Base-by-base conservation (phyloP, 1,284 basidiomycete genomes). In the Melampsora larici-populina region DNA sequence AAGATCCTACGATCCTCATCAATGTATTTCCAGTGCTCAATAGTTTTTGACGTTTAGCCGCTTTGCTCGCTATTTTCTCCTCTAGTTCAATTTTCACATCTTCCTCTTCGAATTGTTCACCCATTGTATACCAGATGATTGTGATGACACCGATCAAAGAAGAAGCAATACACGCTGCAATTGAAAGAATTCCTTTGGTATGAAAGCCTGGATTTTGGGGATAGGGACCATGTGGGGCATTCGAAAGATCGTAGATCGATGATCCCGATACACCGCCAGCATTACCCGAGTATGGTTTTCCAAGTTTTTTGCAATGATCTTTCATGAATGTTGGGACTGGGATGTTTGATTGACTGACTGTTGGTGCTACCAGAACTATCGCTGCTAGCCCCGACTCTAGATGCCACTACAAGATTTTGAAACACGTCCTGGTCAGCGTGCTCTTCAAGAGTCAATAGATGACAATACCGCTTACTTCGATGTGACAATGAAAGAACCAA, bases 91-190 rank as follows among this genome's bases (percentile, higher is more conserved):
- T 76, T 62, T 82, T 79, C 26, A 83, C 60, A 65, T 83, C 82
- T 8, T 81, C 82, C 21, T 79, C 80, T 46, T 83, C 81, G 64
- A 83, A 80, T 73, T 81, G 81, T 9, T 82, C 81, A 9, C 82
- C 82, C n/a, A 81, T 63, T 6, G 74, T 46, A 9, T 96, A 97
- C 92, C 93, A 94, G 62, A 89, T 85, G 26, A 97, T 91, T 0
- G 89, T 88, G 2, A 86, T 82, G 88, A 95, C 90, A 0, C 95
- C 94, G 67, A 95, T 81, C 33, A 92, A 85, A 0, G 92, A 93
- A 0, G 91, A 89, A 78, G 96, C 84, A 73, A 94, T 89, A 82
- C 92, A 94, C 0, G 91, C 94, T 0, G 89, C 87, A 87, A 98
- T 89, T 29, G 94, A 94, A 40, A 89, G 89, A 79, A 93, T 91